These are phyloP conservation scores for Taiwanofungus camphoratus DNA, from an alignment of 1,284 basidiomycete genomes.

Conservation along the genomic window DNA sequence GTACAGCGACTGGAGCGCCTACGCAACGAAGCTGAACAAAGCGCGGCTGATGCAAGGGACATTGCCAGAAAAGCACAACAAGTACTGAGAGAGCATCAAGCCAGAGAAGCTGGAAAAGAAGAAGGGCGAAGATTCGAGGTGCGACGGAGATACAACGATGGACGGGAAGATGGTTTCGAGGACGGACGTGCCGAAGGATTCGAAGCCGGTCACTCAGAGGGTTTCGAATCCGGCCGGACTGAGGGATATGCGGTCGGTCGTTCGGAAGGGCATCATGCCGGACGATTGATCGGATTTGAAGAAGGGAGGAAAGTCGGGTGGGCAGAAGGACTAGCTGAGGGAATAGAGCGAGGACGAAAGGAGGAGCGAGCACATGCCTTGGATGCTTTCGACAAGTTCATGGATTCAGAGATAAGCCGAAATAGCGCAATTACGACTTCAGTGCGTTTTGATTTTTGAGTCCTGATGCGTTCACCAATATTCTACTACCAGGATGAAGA, in stretches of 20 bases:
- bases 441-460: conserved; percentile 8
- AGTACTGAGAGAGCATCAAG: conserved; percentile 42
- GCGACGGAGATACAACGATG: conserved; percentile 35
- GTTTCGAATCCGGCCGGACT: conserved; percentile 29
- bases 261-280: conserved; percentile 40
- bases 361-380: conserved; percentile 47
- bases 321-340: conserved; percentile 38
- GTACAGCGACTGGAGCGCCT: conserved; percentile 38
- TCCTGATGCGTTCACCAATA: neutral
- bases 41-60: conserved; percentile 42
- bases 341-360: conserved; percentile 37
- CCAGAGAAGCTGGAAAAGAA: conserved; percentile 41
- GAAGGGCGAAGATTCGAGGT: conserved; percentile 34
- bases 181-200: conserved; percentile 34
- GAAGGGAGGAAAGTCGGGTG: conserved; percentile 36
- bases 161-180: conserved; percentile 37
- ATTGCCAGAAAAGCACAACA: conserved; percentile 40
- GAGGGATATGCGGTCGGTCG: conserved; percentile 44
- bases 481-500: conserved; percentile 17
- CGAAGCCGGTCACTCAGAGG: conserved; percentile 28
- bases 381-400: conserved; percentile 49
- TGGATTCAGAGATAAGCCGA: conserved; percentile 37
- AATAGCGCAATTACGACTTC: conserved; percentile 24
- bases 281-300: conserved; percentile 33
- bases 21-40: conserved; percentile 42